phyloP scores from a whole-genome alignment of 2,329 filamentous ascomycete genomes.

The Penicillium sp. region DNA sequence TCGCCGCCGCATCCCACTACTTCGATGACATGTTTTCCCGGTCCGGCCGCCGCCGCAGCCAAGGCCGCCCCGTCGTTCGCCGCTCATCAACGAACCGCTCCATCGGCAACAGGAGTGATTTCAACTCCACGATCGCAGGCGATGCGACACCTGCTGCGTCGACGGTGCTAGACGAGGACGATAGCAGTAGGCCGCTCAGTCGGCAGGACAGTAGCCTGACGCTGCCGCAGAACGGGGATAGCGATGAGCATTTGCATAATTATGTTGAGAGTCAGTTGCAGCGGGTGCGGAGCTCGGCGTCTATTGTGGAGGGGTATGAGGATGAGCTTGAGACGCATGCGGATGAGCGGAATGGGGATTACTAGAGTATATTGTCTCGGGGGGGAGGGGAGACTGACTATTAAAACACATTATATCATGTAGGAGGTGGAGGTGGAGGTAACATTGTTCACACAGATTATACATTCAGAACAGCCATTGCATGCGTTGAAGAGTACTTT shows the following conservation, averaged over 20 bases:
- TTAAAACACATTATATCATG: background rate
- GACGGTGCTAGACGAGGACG: conserved; percentile 37
- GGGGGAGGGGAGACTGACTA: background rate
- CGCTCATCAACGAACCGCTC: conserved; percentile 81
- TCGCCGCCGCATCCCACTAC: conserved; percentile 83
- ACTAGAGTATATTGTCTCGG: background rate
- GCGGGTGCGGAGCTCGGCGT: conserved; percentile 64
- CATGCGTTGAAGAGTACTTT: background rate
- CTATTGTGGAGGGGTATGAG: conserved; percentile 50
- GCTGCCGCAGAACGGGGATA: conserved; percentile 43
- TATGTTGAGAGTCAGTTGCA: conserved; percentile 83
- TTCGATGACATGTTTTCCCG: conserved; percentile 86
- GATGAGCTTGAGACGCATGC: conserved; percentile 65
- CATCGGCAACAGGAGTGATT: conserved; percentile 82
- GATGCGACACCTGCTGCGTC: conserved; percentile 34
- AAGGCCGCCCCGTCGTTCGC: conserved; percentile 60
- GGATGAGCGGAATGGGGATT: conserved; percentile 41
- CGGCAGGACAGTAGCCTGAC: conserved; percentile 39
- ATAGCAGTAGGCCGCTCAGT: conserved; percentile 35
- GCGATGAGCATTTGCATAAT: conserved; percentile 70
- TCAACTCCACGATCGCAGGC: conserved; percentile 51
- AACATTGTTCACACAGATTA: background rate
- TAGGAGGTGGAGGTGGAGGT: background rate
- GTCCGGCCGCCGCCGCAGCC: conserved; percentile 44
- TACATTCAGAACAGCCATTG: conserved; percentile 4